A percentile compares a stretch with the other conserved stretches of the same genome.
Evolutionary conservation across 176 grass and related monocot genomes (phyloP).

Genomic region (Cymbopogon citratus): DNA sequence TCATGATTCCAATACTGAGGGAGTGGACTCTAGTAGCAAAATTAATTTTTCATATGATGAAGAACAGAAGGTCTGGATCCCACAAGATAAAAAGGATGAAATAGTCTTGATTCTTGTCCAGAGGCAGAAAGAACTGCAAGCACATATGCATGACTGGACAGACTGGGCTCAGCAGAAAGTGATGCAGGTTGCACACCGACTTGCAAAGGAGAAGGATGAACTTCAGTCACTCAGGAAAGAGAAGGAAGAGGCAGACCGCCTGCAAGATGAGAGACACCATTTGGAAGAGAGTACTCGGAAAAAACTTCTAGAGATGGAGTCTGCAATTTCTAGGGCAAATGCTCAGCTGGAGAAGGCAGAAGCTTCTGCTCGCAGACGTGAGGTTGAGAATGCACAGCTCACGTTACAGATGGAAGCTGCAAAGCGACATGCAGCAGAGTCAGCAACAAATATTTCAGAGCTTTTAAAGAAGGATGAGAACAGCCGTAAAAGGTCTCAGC

Average conservation of each 20-base stretch:
- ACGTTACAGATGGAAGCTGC: conserved; percentile 82
- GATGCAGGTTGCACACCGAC: conserved; percentile 82
- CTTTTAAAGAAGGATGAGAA: conserved; percentile 71
- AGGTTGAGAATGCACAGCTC: conserved; percentile 64
- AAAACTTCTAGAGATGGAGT: conserved; percentile 90
- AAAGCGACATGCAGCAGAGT: conserved; percentile 54
- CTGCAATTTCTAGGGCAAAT: conserved; percentile 65
- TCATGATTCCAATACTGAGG: conserved; percentile 36
- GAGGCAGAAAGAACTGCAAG: conserved; percentile 70
- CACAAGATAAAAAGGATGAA: conserved; percentile 79
- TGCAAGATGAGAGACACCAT: conserved; percentile 68
- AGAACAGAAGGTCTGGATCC: conserved; percentile 53
- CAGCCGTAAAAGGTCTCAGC: conserved; percentile 68
- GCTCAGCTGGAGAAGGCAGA: conserved; percentile 69
- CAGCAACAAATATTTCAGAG: conserved; percentile 49
- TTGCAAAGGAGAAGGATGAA: conserved; percentile 81
- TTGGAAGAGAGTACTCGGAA: conserved; percentile 81
- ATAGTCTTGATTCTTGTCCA: conserved; percentile 70
- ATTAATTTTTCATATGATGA: conserved; percentile 45
- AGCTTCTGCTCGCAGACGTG: conserved; percentile 57
- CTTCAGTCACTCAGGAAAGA: conserved; percentile 72
- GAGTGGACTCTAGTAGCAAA: conserved; percentile 39
- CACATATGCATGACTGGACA: conserved; percentile 69
- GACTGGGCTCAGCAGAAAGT: conserved; percentile 97
- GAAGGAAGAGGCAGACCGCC: conserved; percentile 55